These are phyloP conservation scores for Trifolium subterraneum DNA, from an alignment of 306 rosid genomes.

Conservation along the genomic window DNA sequence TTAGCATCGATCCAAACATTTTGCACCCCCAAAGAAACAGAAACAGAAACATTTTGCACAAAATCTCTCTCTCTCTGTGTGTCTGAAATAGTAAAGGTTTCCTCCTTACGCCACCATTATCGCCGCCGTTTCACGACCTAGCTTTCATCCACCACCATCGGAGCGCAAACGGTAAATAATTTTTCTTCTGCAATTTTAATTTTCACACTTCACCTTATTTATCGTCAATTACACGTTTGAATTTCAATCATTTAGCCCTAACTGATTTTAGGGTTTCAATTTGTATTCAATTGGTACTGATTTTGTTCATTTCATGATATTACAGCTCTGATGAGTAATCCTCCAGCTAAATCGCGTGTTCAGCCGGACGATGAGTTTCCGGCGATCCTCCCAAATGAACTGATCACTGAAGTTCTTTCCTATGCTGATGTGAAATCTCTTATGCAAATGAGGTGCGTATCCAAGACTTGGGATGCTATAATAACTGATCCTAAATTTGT, in stretches of 20 bases:
- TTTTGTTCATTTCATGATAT: neutral
- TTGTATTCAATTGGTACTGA: neutral
- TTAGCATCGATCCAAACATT: too few relatives aligned
- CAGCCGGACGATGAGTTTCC: neutral
- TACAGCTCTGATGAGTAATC: conserved; percentile 1
- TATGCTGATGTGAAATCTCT: neutral
- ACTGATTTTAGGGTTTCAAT: neutral
- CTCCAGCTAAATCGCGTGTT: conserved; percentile 9
- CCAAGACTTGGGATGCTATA: neutral
- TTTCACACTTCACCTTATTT: neutral
- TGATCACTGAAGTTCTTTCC: conserved; percentile 2
- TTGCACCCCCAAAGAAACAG: too few relatives aligned
- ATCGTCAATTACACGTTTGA: neutral
- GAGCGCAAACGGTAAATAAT: neutral
- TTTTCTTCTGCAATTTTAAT: neutral
- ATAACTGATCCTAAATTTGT: neutral
- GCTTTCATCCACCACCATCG: neutral
- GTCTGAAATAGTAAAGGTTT: too few relatives aligned
- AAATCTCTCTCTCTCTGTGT: neutral
- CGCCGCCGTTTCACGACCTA: neutral
- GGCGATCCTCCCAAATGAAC: neutral
- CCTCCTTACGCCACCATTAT: neutral
- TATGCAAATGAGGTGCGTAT: conserved; percentile 1
- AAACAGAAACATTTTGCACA: neutral
- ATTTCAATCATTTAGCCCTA: neutral